Conservation (phyloP, 2,329 filamentous ascomycete genomes). For the Escovopsis sp. region DNA sequence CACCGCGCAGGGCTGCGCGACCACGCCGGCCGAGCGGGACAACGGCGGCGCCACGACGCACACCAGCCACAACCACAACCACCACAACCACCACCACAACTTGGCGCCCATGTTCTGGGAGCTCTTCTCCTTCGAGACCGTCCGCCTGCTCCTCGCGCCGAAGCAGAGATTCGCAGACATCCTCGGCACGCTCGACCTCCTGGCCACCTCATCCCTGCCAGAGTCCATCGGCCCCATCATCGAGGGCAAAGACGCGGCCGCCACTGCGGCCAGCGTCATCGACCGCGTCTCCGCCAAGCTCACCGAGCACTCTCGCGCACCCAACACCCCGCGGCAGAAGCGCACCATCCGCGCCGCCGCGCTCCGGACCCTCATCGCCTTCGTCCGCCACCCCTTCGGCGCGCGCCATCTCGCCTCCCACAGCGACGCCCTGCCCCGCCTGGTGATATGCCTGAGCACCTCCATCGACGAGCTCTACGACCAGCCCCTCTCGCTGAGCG, state of each 20-base stretch:
- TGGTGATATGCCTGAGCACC: conserved; percentile 48
- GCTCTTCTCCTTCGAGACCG: conserved; percentile 48
- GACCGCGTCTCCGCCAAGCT: conserved; percentile 49
- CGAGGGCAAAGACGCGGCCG: conserved; percentile 25
- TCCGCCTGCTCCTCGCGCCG: conserved; percentile 50
- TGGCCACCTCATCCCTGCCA: conserved; percentile 49
- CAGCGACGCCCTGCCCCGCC: conserved; percentile 52
- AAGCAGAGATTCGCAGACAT: conserved; percentile 51
- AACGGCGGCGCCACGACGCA: conserved; percentile 15
- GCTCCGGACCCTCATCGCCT: conserved; percentile 40
- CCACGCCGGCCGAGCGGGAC: conserved; percentile 17
- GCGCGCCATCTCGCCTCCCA: conserved; percentile 51
- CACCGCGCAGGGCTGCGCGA: conserved; percentile 44
- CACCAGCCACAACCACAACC: too few species aligned
- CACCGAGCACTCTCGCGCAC: conserved; percentile 33
- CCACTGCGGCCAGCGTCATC: conserved; percentile 34
- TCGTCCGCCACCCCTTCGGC: conserved; percentile 48
- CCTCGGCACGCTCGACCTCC: conserved; percentile 45
- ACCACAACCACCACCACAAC: too few species aligned
- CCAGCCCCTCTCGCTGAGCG: conserved; percentile 27
- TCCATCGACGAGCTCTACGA: conserved; percentile 65
- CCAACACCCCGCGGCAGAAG: conserved; percentile 22
- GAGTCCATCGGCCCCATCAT: conserved; percentile 52
- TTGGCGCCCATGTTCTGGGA: conserved; percentile 47
- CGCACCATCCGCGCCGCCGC: conserved; percentile 30